Percentiles rank a stretch among this genome's conserved stretches.
phyloP scores from a whole-genome alignment of 2,329 filamentous ascomycete genomes.

The Sphaerulina vaccinii region DNA sequence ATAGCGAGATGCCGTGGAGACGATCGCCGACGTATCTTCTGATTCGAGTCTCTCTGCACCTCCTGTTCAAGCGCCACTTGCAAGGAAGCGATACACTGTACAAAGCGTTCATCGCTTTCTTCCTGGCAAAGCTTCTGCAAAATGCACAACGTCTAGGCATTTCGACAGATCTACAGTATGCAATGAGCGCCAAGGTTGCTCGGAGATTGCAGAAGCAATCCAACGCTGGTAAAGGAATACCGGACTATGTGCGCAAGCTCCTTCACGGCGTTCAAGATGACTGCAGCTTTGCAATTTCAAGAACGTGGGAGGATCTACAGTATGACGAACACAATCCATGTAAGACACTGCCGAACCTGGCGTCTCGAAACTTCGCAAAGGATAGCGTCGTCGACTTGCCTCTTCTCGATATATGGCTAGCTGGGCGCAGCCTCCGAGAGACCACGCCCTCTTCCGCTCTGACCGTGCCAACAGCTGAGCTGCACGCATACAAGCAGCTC shows the following conservation, averaged over 20 bases:
- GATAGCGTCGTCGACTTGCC: constrained; percentile 29
- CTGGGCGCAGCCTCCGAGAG: background rate
- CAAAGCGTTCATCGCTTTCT: constrained; percentile 15
- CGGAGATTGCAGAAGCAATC: constrained; percentile 13
- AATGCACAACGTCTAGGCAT: background rate
- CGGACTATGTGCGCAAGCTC: background rate
- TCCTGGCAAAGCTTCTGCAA: constrained; percentile 8
- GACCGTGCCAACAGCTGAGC: constrained; percentile 18
- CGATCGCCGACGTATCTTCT: constrained; percentile 63
- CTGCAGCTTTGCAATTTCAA: constrained; percentile 4
- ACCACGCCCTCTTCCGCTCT: background rate
- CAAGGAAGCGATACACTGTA: background rate
- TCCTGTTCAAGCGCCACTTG: constrained; percentile 45
- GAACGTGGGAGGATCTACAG: background rate
- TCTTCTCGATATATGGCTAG: background rate
- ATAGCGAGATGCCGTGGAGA: constrained; percentile 57
- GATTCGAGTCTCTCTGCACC: constrained; percentile 58
- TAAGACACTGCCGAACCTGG: background rate
- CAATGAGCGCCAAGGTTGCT: constrained; percentile 16
- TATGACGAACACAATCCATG: constrained; percentile 3
- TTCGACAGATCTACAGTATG: constrained; percentile 6
- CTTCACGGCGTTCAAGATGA: constrained; percentile 3
- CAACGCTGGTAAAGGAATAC: background rate
- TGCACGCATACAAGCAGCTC: constrained; percentile 1
- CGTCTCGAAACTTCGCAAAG: constrained; percentile 8